These are phyloP conservation scores for Sarocladiaceae sp. DNA, from an alignment of 2,329 filamentous ascomycete species.

Conservation along the genomic window DNA sequence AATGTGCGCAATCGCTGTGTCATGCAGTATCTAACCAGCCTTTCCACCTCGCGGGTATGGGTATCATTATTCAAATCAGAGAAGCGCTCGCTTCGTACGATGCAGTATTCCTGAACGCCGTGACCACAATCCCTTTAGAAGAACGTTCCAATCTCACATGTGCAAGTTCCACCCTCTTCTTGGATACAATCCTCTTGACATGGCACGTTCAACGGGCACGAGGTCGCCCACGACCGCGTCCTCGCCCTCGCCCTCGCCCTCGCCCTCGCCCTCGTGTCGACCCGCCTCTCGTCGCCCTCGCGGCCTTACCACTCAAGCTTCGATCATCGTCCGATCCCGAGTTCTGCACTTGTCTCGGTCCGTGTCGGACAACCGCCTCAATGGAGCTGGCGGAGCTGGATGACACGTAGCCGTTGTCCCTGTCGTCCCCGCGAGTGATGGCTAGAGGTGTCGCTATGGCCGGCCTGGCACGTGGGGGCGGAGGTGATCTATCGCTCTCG, in stretches of 20 bases:
- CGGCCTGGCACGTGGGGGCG: background rate
- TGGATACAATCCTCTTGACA: background rate
- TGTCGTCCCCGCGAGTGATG: background rate
- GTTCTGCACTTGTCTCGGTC: background rate
- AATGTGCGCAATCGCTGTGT: no score
- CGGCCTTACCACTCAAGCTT: background rate
- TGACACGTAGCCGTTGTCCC: conserved; percentile 1
- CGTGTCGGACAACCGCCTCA: background rate
- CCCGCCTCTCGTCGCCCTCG: conserved; percentile 9
- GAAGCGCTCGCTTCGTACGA: no score
- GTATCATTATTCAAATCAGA: no score
- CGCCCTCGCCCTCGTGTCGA: conserved; percentile 9
- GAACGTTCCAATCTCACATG: no score
- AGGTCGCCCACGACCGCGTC: conserved; percentile 17
- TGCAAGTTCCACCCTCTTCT: no score
- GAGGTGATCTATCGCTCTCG: conserved; percentile 2
- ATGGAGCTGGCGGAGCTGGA: conserved; percentile 8
- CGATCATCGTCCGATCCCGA: background rate
- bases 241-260: conserved; percentile 15
- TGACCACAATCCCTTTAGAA: no score
- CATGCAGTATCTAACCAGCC: no score
- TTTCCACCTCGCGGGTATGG: no score
- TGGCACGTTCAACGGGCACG: no score
- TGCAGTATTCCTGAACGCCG: no score
- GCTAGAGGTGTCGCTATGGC: background rate